Conservation (phyloP, 805 yeast species). For the Sungouiozyma intestinalis region DNA sequence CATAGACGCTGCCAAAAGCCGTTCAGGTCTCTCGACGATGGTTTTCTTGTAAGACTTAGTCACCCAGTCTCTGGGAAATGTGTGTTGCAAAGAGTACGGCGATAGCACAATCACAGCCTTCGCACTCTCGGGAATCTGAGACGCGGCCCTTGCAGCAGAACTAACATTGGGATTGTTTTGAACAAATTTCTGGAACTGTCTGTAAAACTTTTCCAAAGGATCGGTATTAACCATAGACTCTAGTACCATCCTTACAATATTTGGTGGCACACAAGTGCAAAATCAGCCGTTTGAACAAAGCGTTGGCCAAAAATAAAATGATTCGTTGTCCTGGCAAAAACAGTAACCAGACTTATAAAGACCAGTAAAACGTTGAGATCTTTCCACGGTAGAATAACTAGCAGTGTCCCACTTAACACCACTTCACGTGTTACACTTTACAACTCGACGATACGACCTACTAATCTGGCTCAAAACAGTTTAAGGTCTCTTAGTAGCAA, state of each 20-base stretch:
- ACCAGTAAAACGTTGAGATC: too few relatives aligned
- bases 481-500: too few relatives aligned
- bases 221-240: constrained; percentile 7
- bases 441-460: too few relatives aligned
- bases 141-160: constrained; percentile 27
- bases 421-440: too few relatives aligned
- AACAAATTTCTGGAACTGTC: constrained; percentile 36
- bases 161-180: constrained; percentile 29
- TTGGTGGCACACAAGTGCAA: background rate
- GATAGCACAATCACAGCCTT: constrained; percentile 54
- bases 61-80: constrained; percentile 69
- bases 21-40: constrained; percentile 75
- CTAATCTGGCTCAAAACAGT: too few relatives aligned
- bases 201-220: constrained; percentile 32
- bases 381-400: too few relatives aligned
- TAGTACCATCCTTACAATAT: background rate
- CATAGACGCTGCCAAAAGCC: constrained; percentile 63
- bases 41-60: constrained; percentile 53
- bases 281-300: background rate
- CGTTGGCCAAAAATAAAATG: too few relatives aligned
- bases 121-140: constrained; percentile 31
- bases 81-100: constrained; percentile 61
- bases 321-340: too few relatives aligned
- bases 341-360: too few relatives aligned
- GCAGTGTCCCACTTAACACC: too few relatives aligned